Base-by-base conservation (phyloP, 2,329 filamentous ascomycete genomes). In the Alternaria triticina region DNA sequence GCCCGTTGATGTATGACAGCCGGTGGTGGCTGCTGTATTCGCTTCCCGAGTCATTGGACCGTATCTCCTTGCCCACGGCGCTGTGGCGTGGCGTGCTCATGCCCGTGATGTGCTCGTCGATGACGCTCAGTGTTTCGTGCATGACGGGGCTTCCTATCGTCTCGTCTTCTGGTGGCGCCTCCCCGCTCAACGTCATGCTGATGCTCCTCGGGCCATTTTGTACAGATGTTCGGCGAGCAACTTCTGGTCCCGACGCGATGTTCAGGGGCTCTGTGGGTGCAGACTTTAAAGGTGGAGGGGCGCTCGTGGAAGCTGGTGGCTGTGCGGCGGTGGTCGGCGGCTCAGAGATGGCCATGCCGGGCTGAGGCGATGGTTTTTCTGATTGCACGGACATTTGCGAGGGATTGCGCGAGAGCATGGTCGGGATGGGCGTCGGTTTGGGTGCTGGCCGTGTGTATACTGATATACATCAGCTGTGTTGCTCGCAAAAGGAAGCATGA, bases 81-180 rank as follows among this genome's bases (percentile, higher is more conserved):
- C 84, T 86, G 65, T 88, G 86, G 23, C 87, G 84, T 57, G 87
- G 87, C 6, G 85, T 88, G 76, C 85, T 87, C 82, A 98, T 87
- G 77, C 97, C 92, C 45, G 93, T 97, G 71, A 98, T 97, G 77
- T 97, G 95, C 81, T 98, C 95, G 78, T 98, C 91, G 73, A 98
- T 98, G 62, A 98, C 95, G 74, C 94, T 97, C 55, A 98, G 83
- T 0, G 95, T 97, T 79, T 98, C 94, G 77, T 94, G 94, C 84
- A 98, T 91, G 54, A 97, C 94, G 11, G 92, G 91, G 75, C 89
- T 91, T 57, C 89, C 87, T 70, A 78, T 89, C 50, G 69, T 64
- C 44, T 70, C 68, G 43, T 77, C 71, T 23, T 77, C 87, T 65
- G 51, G 87, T 30, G 69, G 68, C 25, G 66, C 58, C 25, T 79